Evolutionary conservation across 805 yeast genomes (phyloP).

Genomic region (Jamesozyma gamospora): DNA sequence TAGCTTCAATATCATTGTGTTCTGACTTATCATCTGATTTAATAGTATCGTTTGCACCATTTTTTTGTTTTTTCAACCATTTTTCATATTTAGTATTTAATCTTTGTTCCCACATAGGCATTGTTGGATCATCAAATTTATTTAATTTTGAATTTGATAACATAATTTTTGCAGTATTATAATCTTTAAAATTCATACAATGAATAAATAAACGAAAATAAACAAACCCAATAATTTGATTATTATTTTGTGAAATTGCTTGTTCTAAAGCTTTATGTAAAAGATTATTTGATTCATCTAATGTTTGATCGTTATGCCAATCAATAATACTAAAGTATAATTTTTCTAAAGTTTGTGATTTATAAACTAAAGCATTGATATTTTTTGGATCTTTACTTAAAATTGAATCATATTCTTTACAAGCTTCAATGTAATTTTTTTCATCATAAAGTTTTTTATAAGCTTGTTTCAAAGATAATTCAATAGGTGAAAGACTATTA

Average conservation of each 20-base stretch:
- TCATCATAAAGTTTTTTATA: conserved; percentile 35
- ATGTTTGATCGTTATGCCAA: conserved; percentile 36
- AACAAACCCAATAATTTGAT: conserved; percentile 38
- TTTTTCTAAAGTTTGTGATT: conserved; percentile 42
- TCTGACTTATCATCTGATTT: neutral
- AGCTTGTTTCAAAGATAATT: conserved; percentile 32
- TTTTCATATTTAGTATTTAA: conserved; percentile 15
- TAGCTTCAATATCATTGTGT: too few species aligned
- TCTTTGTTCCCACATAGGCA: conserved; percentile 36
- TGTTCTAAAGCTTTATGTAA: conserved; percentile 33
- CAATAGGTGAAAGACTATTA: too few species aligned
- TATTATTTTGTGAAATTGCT: conserved; percentile 39
- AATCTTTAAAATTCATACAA: conserved; percentile 37
- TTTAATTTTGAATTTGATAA: conserved; percentile 35
- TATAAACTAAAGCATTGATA: conserved; percentile 37
- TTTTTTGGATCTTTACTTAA: conserved; percentile 37
- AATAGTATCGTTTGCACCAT: neutral
- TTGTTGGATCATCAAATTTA: conserved; percentile 37
- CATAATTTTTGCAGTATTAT: conserved; percentile 32
- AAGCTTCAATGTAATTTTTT: conserved; percentile 38
- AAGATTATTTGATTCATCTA: conserved; percentile 31
- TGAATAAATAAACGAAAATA: conserved; percentile 41
- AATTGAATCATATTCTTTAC: conserved; percentile 32
- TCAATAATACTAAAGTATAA: conserved; percentile 30
- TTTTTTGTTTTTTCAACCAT: conserved; percentile 3